Evolutionary conservation across 1,284 basidiomycete species (phyloP), one percentile per base, ranked within the genome.

Genomic region (Ustilago loliicola): DNA sequence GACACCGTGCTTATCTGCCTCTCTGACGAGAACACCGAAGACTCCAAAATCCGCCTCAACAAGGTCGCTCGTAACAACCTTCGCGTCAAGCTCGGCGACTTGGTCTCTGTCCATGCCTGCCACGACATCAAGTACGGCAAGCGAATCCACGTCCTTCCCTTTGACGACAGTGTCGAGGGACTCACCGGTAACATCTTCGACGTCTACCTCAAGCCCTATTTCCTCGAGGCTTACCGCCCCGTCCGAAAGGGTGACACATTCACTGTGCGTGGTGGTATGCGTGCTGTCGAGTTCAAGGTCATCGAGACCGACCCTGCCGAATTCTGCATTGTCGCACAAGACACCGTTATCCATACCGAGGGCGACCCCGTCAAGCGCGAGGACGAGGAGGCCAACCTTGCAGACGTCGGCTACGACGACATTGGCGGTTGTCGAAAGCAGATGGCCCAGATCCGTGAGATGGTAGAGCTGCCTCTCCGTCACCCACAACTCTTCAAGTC

Each of bases 401-500:
- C 91, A 79, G 97, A 97, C 82, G 97, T 99, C 77, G 97, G 97
- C 38, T 99, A 99, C 87, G 97, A 99, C 84, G 96, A 99, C 85
- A 96, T 99, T 81, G 97, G 96, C 89, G 96, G 96, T 59, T 98
- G 96, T 89, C 91, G 96, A 82, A 99, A 99, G 88, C 97, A 99
- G 88, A 95, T 99, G 92, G 96, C 96, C 2, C 96, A 98, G 87
- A 98, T 99, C 75, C 95, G 97, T 87, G 97, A 99, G 89, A 92
- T 99, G 62, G 97, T 99, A 76, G 97, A 99, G 88, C 90, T 99
- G 7, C 97, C 96, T 34, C 91, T 99, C 45, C 94, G 96, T 66
- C 97, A 99, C 89, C 97, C 97, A 27, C 96, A 99, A 88, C 91
- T 99, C 17, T 99, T 98, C 93, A 99, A 99, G 88, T 96, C 94